Conservation (phyloP, 371 early-diverging fungal species). For the Rhizopus delemar region DNA sequence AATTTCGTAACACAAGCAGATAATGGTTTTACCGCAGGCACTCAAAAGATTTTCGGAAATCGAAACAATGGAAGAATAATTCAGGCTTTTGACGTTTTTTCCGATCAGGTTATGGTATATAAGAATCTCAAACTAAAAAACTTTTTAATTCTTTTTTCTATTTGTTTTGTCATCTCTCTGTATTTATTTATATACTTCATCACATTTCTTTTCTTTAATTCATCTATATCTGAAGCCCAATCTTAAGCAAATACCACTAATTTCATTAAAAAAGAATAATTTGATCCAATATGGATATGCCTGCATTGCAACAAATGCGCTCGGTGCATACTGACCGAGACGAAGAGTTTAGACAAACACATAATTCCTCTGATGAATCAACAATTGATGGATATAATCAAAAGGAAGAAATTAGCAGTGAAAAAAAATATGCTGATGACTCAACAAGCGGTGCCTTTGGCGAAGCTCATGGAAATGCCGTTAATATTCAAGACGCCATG, state of each 20-base stretch:
- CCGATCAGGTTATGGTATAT: conserved; percentile 8
- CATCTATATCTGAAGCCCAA: neutral
- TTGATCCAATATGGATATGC: conserved; percentile 30
- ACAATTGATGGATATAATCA: conserved; percentile 23
- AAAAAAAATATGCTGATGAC: conserved; percentile 1
- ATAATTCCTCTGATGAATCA: conserved; percentile 20
- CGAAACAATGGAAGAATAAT: conserved; percentile 18
- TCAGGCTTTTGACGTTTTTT: conserved; percentile 22
- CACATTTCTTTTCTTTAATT: neutral
- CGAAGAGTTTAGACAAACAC: conserved; percentile 20
- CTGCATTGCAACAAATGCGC: conserved; percentile 26
- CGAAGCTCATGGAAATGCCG: conserved; percentile 48
- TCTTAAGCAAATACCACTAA: neutral
- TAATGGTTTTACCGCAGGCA: conserved; percentile 29
- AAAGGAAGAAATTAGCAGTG: conserved; percentile 22
- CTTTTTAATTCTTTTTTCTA: neutral
- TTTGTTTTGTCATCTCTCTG: conserved; percentile 2
- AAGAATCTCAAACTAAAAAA: conserved; percentile 7
- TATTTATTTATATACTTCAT: conserved; percentile 8
- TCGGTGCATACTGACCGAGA: conserved; percentile 16
- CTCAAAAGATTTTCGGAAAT: neutral
- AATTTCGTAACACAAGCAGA: neutral
- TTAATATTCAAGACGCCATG: conserved; percentile 48
- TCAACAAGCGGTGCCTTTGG: conserved; percentile 33
- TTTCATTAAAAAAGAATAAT: neutral